These are phyloP conservation scores for Emericellopsis terricola DNA, from an alignment of 495 filamentous ascomycete genomes.

Conservation along the genomic window DNA sequence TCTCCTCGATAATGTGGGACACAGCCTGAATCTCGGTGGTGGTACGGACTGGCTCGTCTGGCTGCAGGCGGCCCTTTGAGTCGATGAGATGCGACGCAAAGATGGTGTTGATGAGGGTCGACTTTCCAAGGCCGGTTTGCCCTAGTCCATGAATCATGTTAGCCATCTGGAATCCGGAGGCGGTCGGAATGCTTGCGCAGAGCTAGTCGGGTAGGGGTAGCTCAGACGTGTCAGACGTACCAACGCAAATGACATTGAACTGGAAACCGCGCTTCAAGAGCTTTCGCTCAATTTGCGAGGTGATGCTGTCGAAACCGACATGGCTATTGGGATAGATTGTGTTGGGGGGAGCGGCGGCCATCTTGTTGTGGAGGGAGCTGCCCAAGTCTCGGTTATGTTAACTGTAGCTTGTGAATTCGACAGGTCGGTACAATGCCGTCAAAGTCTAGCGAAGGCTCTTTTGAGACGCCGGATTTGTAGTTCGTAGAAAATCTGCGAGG, in stretches of 20 bases:
- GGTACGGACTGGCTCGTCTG: constrained; percentile 79
- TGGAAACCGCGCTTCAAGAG: constrained; percentile 98
- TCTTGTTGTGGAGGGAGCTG: constrained; percentile 14
- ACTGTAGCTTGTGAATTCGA: no score
- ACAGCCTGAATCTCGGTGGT: constrained; percentile 97
- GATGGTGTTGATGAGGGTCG: constrained; percentile 98
- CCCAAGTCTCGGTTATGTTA: no score
- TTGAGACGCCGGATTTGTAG: no score
- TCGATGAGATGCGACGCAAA: constrained; percentile 99
- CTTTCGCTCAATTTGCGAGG: constrained; percentile 95
- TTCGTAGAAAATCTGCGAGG: no score
- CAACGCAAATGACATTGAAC: constrained; percentile 99
- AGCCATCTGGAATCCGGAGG: not conserved
- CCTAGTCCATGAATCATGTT: constrained; percentile 38
- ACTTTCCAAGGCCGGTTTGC: constrained; percentile 97
- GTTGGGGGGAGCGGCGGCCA: constrained; percentile 25
- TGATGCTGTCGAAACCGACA: constrained; percentile 99
- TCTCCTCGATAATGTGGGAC: constrained; percentile 98
- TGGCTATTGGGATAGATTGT: constrained; percentile 82
- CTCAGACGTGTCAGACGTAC: constrained; percentile 36
- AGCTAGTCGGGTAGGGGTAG: not conserved
- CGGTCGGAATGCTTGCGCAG: not conserved
- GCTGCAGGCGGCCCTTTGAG: constrained; percentile 83
- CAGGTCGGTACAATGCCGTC: no score
- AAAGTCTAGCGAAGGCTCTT: no score